Percentiles rank a stretch among this genome's conserved stretches.
Conservation (phyloP, 1,139 yeast genomes). For the Hyphopichia buzzinii region DNA sequence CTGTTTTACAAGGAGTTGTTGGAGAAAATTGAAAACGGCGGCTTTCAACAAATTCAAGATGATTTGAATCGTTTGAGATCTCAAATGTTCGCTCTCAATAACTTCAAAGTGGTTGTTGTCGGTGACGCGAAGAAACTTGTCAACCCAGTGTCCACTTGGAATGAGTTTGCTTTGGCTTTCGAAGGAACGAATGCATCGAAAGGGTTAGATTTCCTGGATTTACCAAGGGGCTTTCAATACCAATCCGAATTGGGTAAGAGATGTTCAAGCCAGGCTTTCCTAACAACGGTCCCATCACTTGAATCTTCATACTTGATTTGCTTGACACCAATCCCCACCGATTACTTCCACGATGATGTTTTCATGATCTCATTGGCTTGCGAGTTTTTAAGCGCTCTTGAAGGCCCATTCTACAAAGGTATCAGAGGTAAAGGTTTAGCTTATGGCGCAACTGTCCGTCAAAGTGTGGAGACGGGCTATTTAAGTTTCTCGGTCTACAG, state of each 20-base stretch:
- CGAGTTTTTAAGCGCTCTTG: slow-evolving; percentile 80
- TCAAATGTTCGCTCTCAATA: slow-evolving; percentile 56
- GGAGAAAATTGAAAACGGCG: slow-evolving; percentile 51
- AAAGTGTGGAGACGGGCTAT: slow-evolving; percentile 65
- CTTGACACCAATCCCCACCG: slow-evolving; percentile 61
- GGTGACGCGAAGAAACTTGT: slow-evolving; percentile 60
- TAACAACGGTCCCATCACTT: slow-evolving; percentile 79
- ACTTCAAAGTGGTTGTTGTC: slow-evolving; percentile 65
- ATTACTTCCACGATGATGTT: slow-evolving; percentile 64
- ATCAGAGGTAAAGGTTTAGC: slow-evolving; percentile 95
- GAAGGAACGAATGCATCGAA: slow-evolving; percentile 4
- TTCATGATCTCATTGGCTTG: slow-evolving; percentile 72
- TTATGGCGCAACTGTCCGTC: slow-evolving; percentile 72
- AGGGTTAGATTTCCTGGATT: slow-evolving; percentile 7
- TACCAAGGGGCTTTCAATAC: slow-evolving; percentile 56
- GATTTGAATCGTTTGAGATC: slow-evolving; percentile 59
- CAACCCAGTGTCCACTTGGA: slow-evolving; percentile 67
- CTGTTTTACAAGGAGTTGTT: slow-evolving; percentile 50
- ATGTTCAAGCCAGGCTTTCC: slow-evolving; percentile 55
- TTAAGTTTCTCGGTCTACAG: slow-evolving; percentile 69
- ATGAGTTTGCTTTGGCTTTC: slow-evolving; percentile 29
- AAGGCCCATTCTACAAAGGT: slow-evolving; percentile 97
- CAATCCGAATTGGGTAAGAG: slow-evolving; percentile 56
- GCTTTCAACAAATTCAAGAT: slow-evolving; percentile 42
- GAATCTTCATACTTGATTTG: slow-evolving; percentile 78